Conservation (phyloP, 2,329 filamentous ascomycete genomes). For the Sclerotinia borealis region DNA sequence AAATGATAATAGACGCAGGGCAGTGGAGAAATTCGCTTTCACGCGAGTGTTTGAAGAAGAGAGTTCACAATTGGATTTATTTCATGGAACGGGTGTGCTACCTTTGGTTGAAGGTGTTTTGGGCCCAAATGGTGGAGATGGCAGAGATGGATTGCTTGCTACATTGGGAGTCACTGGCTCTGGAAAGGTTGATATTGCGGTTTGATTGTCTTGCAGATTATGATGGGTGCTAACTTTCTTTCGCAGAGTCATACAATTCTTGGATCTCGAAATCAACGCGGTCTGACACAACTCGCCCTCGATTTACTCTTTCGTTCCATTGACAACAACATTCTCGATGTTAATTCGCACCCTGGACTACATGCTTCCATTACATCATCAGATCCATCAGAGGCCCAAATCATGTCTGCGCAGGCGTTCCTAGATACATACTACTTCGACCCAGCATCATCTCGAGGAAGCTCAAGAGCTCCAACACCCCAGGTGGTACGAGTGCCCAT, state of each 20-base stretch:
- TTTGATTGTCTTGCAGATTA: neutral
- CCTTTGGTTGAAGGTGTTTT: slow-evolving; percentile 77
- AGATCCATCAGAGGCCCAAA: slow-evolving; percentile 73
- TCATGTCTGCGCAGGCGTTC: slow-evolving; percentile 69
- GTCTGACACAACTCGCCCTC: slow-evolving; percentile 84
- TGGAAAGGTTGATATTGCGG: slow-evolving; percentile 64
- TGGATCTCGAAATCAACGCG: slow-evolving; percentile 78
- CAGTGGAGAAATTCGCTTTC: slow-evolving; percentile 90
- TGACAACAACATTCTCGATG: slow-evolving; percentile 62
- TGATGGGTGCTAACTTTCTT: slow-evolving; percentile 6
- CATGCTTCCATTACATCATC: slow-evolving; percentile 69
- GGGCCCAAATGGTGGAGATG: slow-evolving; percentile 64
- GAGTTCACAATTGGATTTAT: slow-evolving; percentile 78
- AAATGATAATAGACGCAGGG: slow-evolving; percentile 74
- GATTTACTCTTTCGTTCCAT: slow-evolving; percentile 85
- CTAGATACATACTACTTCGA: slow-evolving; percentile 75
- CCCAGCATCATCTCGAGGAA: slow-evolving; percentile 48
- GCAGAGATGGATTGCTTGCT: slow-evolving; percentile 82
- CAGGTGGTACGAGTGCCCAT: slow-evolving; percentile 52
- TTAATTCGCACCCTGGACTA: slow-evolving; percentile 50
- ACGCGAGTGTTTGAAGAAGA: slow-evolving; percentile 89
- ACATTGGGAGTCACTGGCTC: slow-evolving; percentile 93
- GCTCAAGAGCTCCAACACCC: slow-evolving; percentile 63
- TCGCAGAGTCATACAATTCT: slow-evolving; percentile 88
- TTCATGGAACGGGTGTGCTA: slow-evolving; percentile 70